Evolutionary conservation across 495 filamentous ascomycete genomes (phyloP).

Genomic region (Cercophora sp.): DNA sequence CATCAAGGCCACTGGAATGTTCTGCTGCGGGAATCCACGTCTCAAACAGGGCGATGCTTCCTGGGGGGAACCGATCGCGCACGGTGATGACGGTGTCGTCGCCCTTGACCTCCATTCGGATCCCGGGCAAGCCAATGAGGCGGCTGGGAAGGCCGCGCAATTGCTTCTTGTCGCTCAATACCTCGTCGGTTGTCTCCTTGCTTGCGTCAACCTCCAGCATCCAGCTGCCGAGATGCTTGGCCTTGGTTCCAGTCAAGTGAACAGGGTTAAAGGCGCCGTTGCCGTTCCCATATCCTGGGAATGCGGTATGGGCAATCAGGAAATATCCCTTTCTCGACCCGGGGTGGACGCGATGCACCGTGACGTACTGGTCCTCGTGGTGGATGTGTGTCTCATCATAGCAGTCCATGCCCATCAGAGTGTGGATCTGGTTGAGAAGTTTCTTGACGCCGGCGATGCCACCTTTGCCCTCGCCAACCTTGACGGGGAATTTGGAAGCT

Average conservation of each 20-base stretch:
- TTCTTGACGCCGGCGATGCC: slow-evolving; percentile 89
- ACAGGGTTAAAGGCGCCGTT: slow-evolving; percentile 73
- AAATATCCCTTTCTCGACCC: slow-evolving; percentile 88
- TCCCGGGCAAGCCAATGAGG: slow-evolving; percentile 67
- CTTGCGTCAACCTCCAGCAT: slow-evolving; percentile 74
- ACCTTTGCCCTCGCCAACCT: slow-evolving; percentile 59
- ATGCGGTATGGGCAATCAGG: slow-evolving; percentile 91
- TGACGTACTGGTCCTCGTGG: slow-evolving; percentile 92
- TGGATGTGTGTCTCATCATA: slow-evolving; percentile 96
- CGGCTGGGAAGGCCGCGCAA: slow-evolving; percentile 78
- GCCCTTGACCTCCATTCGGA: slow-evolving; percentile 61
- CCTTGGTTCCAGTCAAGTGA: slow-evolving; percentile 67
- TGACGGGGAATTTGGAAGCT: slow-evolving; percentile 58
- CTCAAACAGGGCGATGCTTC: slow-evolving; percentile 91
- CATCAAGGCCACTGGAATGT: slow-evolving; percentile 73
- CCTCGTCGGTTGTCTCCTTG: slow-evolving; percentile 58
- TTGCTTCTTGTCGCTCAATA: slow-evolving; percentile 61
- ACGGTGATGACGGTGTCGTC: slow-evolving; percentile 76
- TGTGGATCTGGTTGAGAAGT: slow-evolving; percentile 87
- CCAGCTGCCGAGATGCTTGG: slow-evolving; percentile 83
- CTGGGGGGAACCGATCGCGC: slow-evolving; percentile 79
- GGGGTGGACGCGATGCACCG: slow-evolving; percentile 91
- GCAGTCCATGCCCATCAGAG: slow-evolving; percentile 85
- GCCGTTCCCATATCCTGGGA: slow-evolving; percentile 78
- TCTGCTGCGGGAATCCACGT: slow-evolving; percentile 88